Evolutionary conservation across 805 yeast species (phyloP).

Genomic region (Yarrowia sp.): DNA sequence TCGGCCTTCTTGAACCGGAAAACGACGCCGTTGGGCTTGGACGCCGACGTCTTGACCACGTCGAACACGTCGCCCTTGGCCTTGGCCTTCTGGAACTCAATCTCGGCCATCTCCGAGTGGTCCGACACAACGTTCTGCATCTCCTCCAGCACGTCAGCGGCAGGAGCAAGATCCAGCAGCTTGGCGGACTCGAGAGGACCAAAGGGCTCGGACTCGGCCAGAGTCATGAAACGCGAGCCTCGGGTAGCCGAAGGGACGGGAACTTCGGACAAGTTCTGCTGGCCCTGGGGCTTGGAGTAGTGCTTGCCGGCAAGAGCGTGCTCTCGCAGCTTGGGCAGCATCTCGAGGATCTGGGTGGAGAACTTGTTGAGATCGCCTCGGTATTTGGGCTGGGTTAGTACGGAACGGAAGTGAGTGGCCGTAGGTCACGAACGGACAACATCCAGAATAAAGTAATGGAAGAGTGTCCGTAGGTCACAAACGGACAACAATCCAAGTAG

Average conservation of each 20-base stretch:
- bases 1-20: conserved; percentile 75
- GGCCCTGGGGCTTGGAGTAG: conserved; percentile 51
- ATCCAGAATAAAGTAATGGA: no score
- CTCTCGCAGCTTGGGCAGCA: conserved; percentile 67
- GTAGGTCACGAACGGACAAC: no score
- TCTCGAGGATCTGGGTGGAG: conserved; percentile 62
- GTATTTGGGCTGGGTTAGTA: conserved; percentile 14
- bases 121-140: conserved; percentile 43
- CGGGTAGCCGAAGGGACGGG: conserved; percentile 83
- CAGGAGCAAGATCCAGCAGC: conserved; percentile 81
- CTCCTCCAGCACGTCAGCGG: conserved; percentile 69
- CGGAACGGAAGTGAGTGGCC: background rate
- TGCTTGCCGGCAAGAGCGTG: no score
- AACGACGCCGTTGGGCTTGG: conserved; percentile 49
- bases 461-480: no score
- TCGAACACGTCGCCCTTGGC: conserved; percentile 34
- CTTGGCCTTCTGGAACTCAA: conserved; percentile 33
- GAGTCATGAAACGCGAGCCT: conserved; percentile 77
- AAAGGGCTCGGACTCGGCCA: conserved; percentile 92
- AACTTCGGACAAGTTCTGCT: conserved; percentile 76
- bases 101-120: conserved; percentile 42
- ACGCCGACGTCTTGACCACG: background rate
- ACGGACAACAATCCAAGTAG: no score
- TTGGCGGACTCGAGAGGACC: conserved; percentile 95
- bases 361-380: conserved; percentile 41